These are phyloP conservation scores for Phaeoacremonium minimum DNA, from an alignment of 2,329 filamentous ascomycete genomes.

Conservation along the genomic window DNA sequence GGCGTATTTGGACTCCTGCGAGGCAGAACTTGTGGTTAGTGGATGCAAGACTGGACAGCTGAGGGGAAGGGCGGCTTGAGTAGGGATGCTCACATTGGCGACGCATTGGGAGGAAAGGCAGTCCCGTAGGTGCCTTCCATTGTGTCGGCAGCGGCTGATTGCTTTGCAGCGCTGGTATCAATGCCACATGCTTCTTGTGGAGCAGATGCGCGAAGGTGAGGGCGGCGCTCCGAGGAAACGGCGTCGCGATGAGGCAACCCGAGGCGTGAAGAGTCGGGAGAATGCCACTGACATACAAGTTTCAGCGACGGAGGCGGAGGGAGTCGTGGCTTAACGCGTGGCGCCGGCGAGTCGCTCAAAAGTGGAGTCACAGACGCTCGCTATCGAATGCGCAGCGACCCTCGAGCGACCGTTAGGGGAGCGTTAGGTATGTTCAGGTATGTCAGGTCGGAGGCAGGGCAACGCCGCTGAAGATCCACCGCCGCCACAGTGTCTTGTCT, in stretches of 20 bases:
- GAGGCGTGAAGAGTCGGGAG: neutral
- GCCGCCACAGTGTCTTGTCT: too few species aligned
- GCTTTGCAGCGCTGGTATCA: conserved; percentile 2
- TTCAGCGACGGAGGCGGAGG: too few species aligned
- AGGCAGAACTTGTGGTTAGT: neutral
- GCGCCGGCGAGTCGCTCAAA: too few species aligned
- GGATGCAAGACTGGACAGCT: neutral
- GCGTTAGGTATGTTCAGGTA: too few species aligned
- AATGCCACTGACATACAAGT: neutral
- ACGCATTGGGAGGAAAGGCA: conserved; percentile 16
- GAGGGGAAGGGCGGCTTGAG: too few species aligned
- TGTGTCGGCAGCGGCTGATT: conserved; percentile 2
- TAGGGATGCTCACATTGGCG: conserved; percentile 19
- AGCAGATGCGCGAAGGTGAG: neutral
- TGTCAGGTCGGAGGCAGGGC: too few species aligned
- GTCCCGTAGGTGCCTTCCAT: conserved; percentile 25
- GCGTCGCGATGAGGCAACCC: conserved; percentile 1
- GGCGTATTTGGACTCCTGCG: conserved; percentile 16
- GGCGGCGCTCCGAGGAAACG: neutral
- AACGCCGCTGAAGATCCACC: too few species aligned
- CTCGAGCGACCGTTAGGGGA: too few species aligned
- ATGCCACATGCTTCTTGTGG: conserved; percentile 2
- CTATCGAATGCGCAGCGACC: too few species aligned
- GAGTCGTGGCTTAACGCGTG: too few species aligned
- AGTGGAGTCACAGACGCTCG: too few species aligned